These are phyloP conservation scores for Lepiota venenata DNA, from an alignment of 768 basidiomycete species.

Conservation along the genomic window DNA sequence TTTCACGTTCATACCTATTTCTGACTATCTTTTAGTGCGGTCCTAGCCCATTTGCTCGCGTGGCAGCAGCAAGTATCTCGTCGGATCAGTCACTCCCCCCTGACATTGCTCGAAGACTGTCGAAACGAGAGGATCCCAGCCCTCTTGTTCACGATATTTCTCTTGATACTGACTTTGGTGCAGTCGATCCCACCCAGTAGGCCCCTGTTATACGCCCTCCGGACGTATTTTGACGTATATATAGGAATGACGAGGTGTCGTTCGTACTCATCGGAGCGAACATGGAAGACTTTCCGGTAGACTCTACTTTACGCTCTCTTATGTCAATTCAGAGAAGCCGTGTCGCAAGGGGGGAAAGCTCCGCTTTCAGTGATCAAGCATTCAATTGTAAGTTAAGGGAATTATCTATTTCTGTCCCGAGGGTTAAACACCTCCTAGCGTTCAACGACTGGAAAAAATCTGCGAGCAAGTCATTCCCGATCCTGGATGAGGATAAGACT, in stretches of 20 bases:
- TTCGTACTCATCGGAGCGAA: constrained; percentile 12
- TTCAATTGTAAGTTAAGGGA: background rate
- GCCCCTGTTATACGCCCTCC: background rate
- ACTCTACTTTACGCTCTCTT: background rate
- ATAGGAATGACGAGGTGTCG: constrained; percentile 3
- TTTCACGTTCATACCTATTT: background rate
- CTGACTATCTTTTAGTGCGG: constrained; percentile 15
- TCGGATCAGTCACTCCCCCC: constrained; percentile 17
- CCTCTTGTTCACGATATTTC: constrained; percentile 16
- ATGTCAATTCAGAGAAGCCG: background rate
- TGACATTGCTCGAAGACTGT: constrained; percentile 6
- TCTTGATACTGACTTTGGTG: constrained; percentile 18
- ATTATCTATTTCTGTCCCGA: constrained; percentile 8
- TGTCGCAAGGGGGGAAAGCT: background rate
- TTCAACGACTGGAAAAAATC: constrained; percentile 21
- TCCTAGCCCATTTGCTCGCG: constrained; percentile 17
- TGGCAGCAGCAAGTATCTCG: constrained; percentile 16
- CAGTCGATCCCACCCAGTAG: constrained; percentile 10
- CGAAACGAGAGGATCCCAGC: constrained; percentile 9
- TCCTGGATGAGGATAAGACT: constrained; percentile 18
- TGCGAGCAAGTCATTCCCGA: constrained; percentile 18
- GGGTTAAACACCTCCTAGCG: constrained; percentile 4
- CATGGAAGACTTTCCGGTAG: constrained; percentile 5
- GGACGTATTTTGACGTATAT: background rate
- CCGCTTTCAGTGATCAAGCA: background rate